Base-by-base conservation (phyloP, 23 red algal genomes). In the Agarophyton chilense region DNA sequence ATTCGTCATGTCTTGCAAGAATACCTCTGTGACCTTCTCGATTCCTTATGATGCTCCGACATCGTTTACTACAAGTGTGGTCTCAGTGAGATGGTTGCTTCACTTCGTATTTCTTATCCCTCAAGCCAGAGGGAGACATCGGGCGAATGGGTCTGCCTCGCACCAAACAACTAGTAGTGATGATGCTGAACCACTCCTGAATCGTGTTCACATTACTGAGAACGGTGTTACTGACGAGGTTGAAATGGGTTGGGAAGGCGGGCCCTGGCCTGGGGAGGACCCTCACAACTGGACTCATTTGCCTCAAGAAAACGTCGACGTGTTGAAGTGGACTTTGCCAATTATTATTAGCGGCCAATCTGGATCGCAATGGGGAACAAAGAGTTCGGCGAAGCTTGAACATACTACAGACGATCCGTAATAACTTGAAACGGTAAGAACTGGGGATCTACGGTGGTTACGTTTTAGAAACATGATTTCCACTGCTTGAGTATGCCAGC, bases 31-130 rank as follows among this genome's bases (percentile, higher is more conserved):
- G 17, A 82, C 87, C 18, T 93, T 96, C 31, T 83, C 88, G 10
- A 90, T 96, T 39, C 94, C 94, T 4, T 70, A 86, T 63, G 94
- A 96, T 52, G 94, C 94, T 13, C 75, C 94, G 49, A 51, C 86
- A 11, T 93, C 84, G 21, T 96, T 96, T 36, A 54, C 67, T 10
- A 96, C 88, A 29, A 44, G 26, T n/a, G 89, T 90, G 8, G 94
- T 96, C 13, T 50, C 80, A 7, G 83, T 96, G 8, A 58, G 45
- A 60, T 96, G 94, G 94, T 56, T 70, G 43, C 35, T 96, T 7
- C 89, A 90, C 45, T 96, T 96, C 72, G 52, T 80, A 33, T 95
- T 95, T 86, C 60, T 90, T 34, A 85, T 89, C 57, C 84, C 93
- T 0, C 62, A 72, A 47, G 51, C 51, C 19, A 65, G 35, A 51